Percentiles rank a stretch among this genome's conserved stretches.
Conservation (phyloP, 257 asterid genomes). For the Solanum etuberosum region DNA sequence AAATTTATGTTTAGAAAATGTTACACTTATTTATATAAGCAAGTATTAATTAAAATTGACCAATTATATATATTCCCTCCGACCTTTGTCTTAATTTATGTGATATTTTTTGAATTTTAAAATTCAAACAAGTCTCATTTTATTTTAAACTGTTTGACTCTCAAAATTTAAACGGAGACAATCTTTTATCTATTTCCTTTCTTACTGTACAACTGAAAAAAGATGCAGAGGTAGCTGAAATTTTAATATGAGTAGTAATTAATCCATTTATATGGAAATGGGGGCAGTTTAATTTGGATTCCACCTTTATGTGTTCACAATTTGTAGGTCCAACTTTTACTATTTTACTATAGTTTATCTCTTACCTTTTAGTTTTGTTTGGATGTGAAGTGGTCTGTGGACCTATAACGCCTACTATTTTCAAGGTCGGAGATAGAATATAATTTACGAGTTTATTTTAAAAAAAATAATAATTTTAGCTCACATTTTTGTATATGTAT, state of each 20-base stretch:
- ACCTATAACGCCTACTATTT: background rate
- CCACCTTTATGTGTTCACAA: background rate
- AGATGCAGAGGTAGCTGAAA: background rate
- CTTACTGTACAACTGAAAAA: background rate
- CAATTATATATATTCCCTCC: no score
- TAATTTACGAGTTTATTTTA: background rate
- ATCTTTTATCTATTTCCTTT: background rate
- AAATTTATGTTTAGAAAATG: no score
- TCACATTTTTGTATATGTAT: no score
- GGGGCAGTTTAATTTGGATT: background rate
- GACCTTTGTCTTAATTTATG: no score
- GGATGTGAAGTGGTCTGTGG: background rate
- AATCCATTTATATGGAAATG: background rate
- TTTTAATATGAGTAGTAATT: background rate
- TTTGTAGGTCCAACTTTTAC: background rate
- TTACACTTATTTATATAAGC: no score
- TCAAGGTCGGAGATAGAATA: background rate
- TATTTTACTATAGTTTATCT: background rate
- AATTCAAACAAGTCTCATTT: fast-evolving
- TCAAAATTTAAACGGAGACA: fast-evolving
- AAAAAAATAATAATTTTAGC: background rate
- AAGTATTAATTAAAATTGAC: no score
- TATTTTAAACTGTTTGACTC: no score
- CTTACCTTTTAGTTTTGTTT: background rate
- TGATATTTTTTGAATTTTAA: fast-evolving